Evolutionary conservation across 805 yeast species (phyloP), one percentile per base, ranked within the genome.

Genomic region (Candida anglica): DNA sequence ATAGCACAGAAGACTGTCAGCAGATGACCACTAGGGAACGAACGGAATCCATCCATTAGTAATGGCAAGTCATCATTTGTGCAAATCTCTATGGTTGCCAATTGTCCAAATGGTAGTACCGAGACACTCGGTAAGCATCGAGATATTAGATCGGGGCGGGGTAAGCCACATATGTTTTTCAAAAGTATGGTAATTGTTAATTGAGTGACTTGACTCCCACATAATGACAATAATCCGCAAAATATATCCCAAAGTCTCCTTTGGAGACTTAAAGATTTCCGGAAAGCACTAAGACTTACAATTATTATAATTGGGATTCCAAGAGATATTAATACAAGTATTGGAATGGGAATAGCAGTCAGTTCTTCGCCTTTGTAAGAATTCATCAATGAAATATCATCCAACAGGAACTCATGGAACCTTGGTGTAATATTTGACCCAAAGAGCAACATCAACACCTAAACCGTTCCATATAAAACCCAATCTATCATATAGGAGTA

Each of bases 221-320:
- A 30, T 17, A 68, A 42, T 5, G 62, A 60, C 29, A 67, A 43
- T 2, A 60, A 34, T 0, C 58, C 67, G 30, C 53, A 46, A 36
- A 61, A 64, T 1, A 67, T 44, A 38, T 71, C 73, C 76, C 76
- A 70, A 0, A 56, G 14, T 32, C 55, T 57, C 22, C 52, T 41
- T 3, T 52, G 40, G 6, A 43, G 42, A 0, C 53, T 26, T 17
- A 46, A 25, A 6, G 41, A 28, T 2, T 33, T 32, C 16, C 38
- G 36, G 17, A 44, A 37, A 7, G 47, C 16, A 9, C 54, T 37
- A 32, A 47, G 48, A 2, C 38, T 16, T 2, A 53, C 11, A 9
- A 61, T 46, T n/a, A 53, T 51, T 2, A 60, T 4, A 2, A 61
- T 19, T 0, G 77, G 75, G 0, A 59, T 15, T 0, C 56, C 37